Evolutionary conservation across 768 basidiomycete genomes (phyloP).

Genomic region (Hygrocybe coccinea): DNA sequence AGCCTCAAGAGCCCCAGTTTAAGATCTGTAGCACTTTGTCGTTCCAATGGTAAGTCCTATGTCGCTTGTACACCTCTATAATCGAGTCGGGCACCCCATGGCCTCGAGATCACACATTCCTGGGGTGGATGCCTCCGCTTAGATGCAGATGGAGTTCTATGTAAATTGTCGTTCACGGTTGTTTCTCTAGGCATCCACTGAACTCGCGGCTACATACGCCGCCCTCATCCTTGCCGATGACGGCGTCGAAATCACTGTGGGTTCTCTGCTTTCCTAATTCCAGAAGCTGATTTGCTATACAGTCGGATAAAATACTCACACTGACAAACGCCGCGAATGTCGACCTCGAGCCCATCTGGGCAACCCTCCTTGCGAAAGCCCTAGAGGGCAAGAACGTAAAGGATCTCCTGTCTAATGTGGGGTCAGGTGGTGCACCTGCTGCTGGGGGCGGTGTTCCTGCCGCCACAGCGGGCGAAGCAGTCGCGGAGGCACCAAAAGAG

Average conservation of each 20-base stretch:
- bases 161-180: too few relatives aligned
- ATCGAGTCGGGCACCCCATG: too few relatives aligned
- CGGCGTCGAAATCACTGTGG: conserved; percentile 91
- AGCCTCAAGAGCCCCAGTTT: too few relatives aligned
- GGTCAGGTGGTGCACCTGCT: conserved; percentile 78
- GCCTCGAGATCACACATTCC: too few relatives aligned
- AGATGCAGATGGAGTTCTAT: too few relatives aligned
- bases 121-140: too few relatives aligned
- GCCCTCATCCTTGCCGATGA: conserved; percentile 99
- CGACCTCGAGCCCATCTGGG: conserved; percentile 97
- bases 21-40: too few relatives aligned
- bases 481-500: conserved; percentile 68
- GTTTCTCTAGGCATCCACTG: conserved; percentile 43
- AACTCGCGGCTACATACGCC: conserved; percentile 94
- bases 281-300: too few relatives aligned
- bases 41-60: too few relatives aligned
- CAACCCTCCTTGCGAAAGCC: conserved; percentile 92
- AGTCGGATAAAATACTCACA: conserved; percentile 92
- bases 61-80: too few relatives aligned
- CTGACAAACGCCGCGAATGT: conserved; percentile 77
- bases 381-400: conserved; percentile 98
- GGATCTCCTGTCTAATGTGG: conserved; percentile 92
- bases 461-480: conserved; percentile 53
- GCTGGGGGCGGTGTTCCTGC: conserved; percentile 37
- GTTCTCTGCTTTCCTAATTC: conserved; percentile 30